Conservation (phyloP, 2,329 filamentous ascomycete genomes). For the Aureobasidium sp. region DNA sequence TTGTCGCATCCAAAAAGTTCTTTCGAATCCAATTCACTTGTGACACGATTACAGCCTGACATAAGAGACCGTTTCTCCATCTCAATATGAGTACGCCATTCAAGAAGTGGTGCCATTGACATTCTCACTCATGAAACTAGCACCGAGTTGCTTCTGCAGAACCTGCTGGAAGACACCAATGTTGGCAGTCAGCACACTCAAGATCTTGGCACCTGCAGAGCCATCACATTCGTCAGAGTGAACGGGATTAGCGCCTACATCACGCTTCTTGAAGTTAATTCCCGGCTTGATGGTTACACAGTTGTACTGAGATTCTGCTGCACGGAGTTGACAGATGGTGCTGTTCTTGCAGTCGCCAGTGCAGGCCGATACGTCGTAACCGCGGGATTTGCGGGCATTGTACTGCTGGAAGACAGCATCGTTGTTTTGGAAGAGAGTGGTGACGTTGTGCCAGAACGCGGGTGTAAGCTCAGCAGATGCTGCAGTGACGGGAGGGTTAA, state of each 20-base stretch:
- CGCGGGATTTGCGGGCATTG: conserved; percentile 42
- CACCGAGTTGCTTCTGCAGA: neutral
- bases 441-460: conserved; percentile 54
- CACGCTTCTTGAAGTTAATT: conserved; percentile 12
- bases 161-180: neutral
- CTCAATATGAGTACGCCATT: neutral
- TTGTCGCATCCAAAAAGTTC: neutral
- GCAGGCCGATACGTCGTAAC: conserved; percentile 38
- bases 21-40: neutral
- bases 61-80: neutral
- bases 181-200: neutral
- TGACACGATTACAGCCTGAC: neutral
- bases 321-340: conserved; percentile 49
- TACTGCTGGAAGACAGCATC: conserved; percentile 41
- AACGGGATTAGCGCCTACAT: neutral
- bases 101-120: conserved; percentile 5
- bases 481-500: conserved; percentile 37
- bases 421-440: conserved; percentile 40
- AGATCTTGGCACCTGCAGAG: conserved; percentile 2
- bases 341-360: conserved; percentile 35
- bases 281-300: conserved; percentile 27
- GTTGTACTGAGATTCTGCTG: conserved; percentile 46
- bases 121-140: neutral
- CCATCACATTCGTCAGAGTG: conserved; percentile 8
- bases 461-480: conserved; percentile 43